These are phyloP conservation scores for Hymenoscyphus albidus DNA, from an alignment of 2,329 filamentous ascomycete species.

Conservation along the genomic window DNA sequence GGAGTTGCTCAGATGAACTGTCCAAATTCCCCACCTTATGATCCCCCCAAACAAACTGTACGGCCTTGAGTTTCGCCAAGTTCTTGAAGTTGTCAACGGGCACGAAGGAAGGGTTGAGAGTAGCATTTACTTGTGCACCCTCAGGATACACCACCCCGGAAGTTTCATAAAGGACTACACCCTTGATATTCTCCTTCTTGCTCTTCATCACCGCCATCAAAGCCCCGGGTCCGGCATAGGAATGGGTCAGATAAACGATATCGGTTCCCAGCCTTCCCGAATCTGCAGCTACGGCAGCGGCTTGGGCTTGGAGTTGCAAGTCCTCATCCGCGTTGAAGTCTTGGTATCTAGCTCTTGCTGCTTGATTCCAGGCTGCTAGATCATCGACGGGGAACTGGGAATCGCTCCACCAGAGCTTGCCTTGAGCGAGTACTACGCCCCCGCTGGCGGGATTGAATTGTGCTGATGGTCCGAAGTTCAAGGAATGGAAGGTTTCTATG, in stretches of 20 bases:
- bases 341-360: slow-evolving; percentile 13
- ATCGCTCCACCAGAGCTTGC: slow-evolving; percentile 13
- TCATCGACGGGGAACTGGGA: slow-evolving; percentile 13
- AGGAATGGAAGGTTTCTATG: slow-evolving; percentile 10
- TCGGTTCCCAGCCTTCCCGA: slow-evolving; percentile 12
- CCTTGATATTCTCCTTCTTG: slow-evolving; percentile 16
- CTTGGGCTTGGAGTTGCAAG: slow-evolving; percentile 12
- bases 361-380: slow-evolving; percentile 13
- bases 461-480: slow-evolving; percentile 16
- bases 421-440: neutral
- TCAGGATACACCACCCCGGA: slow-evolving; percentile 17
- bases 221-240: slow-evolving; percentile 12
- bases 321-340: slow-evolving; percentile 18
- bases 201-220: slow-evolving; percentile 10
- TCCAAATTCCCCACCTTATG: slow-evolving; percentile 4
- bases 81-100: slow-evolving; percentile 17
- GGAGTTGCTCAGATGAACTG: neutral
- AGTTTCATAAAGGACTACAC: slow-evolving; percentile 17
- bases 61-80: slow-evolving; percentile 12
- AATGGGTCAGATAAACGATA: slow-evolving; percentile 19
- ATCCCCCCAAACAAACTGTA: slow-evolving; percentile 22
- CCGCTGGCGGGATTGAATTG: neutral
- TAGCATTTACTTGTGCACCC: neutral
- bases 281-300: slow-evolving; percentile 16
- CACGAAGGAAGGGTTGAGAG: slow-evolving; percentile 8